A percentile compares a stretch with the other conserved stretches of the same genome.
Conservation (phyloP, 1,284 basidiomycete genomes). For the Amylostereum areolatum region DNA sequence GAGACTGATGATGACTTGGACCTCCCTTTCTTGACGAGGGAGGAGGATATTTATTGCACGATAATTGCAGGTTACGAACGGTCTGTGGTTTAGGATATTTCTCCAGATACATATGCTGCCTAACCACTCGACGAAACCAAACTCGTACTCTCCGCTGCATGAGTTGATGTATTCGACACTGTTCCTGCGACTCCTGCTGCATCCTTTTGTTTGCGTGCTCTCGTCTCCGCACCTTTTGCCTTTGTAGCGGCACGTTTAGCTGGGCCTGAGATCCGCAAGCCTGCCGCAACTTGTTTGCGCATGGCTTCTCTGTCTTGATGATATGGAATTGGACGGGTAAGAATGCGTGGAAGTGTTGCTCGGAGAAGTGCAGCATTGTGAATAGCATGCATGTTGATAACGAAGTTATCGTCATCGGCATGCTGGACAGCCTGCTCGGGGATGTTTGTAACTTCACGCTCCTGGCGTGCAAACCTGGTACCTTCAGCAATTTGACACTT, state of each 20-base stretch:
- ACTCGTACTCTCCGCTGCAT: too few relatives aligned
- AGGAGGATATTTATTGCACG: too few relatives aligned
- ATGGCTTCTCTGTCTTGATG: slow-evolving; percentile 1
- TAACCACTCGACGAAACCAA: too few relatives aligned
- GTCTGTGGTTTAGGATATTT: too few relatives aligned
- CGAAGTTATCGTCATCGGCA: neutral
- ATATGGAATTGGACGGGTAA: slow-evolving; percentile 8
- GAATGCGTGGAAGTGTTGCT: neutral
- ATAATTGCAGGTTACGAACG: too few relatives aligned
- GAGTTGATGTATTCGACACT: too few relatives aligned
- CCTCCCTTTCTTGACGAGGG: too few relatives aligned
- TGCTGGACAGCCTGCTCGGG: neutral
- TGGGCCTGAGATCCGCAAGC: slow-evolving; percentile 6
- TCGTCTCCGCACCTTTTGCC: too few relatives aligned
- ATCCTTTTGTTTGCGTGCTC: too few relatives aligned
- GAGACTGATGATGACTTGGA: too few relatives aligned
- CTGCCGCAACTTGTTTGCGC: slow-evolving; percentile 7
- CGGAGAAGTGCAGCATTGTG: neutral
- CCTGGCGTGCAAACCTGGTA: neutral
- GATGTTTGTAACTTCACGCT: neutral
- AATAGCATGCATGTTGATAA: neutral
- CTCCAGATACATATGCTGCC: too few relatives aligned
- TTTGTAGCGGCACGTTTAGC: slow-evolving; percentile 5
- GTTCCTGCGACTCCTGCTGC: too few relatives aligned
- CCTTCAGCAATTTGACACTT: neutral